phyloP scores from a whole-genome alignment of 1,139 yeast genomes.

The Lodderomyces elongisporus region DNA sequence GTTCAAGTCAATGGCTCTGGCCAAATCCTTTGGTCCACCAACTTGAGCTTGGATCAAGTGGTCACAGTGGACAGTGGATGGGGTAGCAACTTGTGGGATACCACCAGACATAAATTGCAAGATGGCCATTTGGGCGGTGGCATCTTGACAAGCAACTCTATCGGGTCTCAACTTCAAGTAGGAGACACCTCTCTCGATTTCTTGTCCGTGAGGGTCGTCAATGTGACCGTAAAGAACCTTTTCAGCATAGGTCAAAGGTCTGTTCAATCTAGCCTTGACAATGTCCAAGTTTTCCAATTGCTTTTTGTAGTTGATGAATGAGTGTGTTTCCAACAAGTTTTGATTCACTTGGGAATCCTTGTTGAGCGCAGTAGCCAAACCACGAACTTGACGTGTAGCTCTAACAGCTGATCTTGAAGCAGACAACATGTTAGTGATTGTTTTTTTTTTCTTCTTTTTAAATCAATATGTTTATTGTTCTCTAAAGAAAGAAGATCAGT shows the following conservation, averaged over 20 bases:
- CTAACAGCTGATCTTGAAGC: slow-evolving; percentile 33
- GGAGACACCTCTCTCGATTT: slow-evolving; percentile 92
- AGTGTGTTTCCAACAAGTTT: slow-evolving; percentile 84
- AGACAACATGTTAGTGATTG: slow-evolving; percentile 28
- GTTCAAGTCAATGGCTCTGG: slow-evolving; percentile 87
- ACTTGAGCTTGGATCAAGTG: slow-evolving; percentile 97
- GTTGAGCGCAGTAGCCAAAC: slow-evolving; percentile 74
- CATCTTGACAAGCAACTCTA: slow-evolving; percentile 99
- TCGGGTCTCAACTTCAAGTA: slow-evolving; percentile 97
- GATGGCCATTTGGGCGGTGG: slow-evolving; percentile 99
- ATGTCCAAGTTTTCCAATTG: slow-evolving; percentile 79
- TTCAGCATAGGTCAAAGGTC: slow-evolving; percentile 97
- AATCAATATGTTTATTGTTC: too few species aligned
- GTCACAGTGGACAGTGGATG: slow-evolving; percentile 98
- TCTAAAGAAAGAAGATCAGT: too few species aligned
- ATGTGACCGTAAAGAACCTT: slow-evolving; percentile 94
- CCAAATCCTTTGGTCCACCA: slow-evolving; percentile 90
- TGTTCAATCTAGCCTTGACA: slow-evolving; percentile 79
- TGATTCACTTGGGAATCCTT: slow-evolving; percentile 90
- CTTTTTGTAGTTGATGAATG: slow-evolving; percentile 74
- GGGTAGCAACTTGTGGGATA: slow-evolving; percentile 90
- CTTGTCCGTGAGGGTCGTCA: slow-evolving; percentile 93
- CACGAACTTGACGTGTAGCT: slow-evolving; percentile 48
- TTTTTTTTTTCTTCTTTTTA: too few species aligned
- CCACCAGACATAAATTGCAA: slow-evolving; percentile 98